These are phyloP conservation scores for Saturnispora saitoi DNA, from an alignment of 805 yeast species.

Conservation along the genomic window DNA sequence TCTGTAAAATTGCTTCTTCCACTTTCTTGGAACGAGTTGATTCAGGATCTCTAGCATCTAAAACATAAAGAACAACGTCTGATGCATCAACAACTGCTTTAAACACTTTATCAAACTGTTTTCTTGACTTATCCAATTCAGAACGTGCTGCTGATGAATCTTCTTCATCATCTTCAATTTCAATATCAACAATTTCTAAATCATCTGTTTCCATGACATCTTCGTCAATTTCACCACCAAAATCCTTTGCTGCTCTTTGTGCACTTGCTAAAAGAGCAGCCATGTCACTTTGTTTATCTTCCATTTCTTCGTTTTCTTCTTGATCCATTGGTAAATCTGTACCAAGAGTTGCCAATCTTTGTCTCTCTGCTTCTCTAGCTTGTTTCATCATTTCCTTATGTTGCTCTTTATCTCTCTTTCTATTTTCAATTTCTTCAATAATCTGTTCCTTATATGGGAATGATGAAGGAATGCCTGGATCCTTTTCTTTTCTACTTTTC, in stretches of 20 bases:
- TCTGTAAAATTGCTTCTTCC: slow-evolving; percentile 79
- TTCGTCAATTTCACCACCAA: slow-evolving; percentile 44
- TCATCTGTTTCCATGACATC: slow-evolving; percentile 38
- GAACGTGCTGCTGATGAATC: slow-evolving; percentile 31
- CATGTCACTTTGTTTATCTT: slow-evolving; percentile 39
- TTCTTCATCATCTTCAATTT: slow-evolving; percentile 28
- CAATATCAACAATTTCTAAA: slow-evolving; percentile 43
- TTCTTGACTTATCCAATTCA: slow-evolving; percentile 67
- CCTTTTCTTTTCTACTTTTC: slow-evolving; percentile 78
- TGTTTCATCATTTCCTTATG: slow-evolving; percentile 42
- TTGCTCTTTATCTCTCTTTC: slow-evolving; percentile 47
- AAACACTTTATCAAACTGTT: slow-evolving; percentile 89
- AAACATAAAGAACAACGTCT: slow-evolving; percentile 85
- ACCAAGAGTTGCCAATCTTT: background rate
- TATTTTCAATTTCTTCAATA: slow-evolving; percentile 60
- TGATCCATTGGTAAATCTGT: slow-evolving; percentile 29
- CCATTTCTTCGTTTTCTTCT: slow-evolving; percentile 30
- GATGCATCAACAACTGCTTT: slow-evolving; percentile 88
- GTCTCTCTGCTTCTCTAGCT: slow-evolving; percentile 35
- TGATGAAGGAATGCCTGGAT: slow-evolving; percentile 89
- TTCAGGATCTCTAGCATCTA: slow-evolving; percentile 97
- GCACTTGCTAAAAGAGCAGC: slow-evolving; percentile 88
- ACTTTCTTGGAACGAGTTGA: slow-evolving; percentile 86
- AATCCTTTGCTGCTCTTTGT: slow-evolving; percentile 74
- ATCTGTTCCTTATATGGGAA: slow-evolving; percentile 91